phyloP scores from a whole-genome alignment of 73 alveolate species.

The Paramecium octaurelia region DNA sequence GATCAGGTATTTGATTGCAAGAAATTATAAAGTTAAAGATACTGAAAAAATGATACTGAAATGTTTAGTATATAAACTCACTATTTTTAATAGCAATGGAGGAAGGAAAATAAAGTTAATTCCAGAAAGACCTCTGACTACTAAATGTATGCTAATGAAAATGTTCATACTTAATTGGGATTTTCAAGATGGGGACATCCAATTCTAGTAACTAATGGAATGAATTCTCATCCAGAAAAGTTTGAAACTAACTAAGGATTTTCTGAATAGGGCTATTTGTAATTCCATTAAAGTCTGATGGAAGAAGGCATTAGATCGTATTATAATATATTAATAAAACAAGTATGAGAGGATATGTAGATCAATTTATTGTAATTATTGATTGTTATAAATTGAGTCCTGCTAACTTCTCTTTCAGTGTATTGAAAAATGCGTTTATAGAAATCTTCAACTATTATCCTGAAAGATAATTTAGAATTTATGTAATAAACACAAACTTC shows the following conservation, averaged over 20 bases:
- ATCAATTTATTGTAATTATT: background rate
- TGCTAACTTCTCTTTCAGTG: background rate
- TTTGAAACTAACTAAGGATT: background rate
- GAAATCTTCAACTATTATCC: background rate
- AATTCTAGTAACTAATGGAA: background rate
- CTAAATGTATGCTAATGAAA: background rate
- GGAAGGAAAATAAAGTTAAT: background rate
- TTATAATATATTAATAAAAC: background rate
- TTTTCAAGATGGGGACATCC: conserved; percentile 51
- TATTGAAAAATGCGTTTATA: background rate
- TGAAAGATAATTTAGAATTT: conserved; percentile 16
- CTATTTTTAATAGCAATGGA: background rate
- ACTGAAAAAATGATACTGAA: background rate
- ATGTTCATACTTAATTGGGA: background rate
- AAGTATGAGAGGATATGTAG: conserved; percentile 27
- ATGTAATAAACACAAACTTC: background rate
- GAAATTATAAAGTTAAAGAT: background rate
- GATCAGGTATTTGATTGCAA: conserved; percentile 1
- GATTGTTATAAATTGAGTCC: background rate
- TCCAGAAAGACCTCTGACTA: background rate
- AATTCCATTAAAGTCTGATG: background rate
- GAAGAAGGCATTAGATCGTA: conserved; percentile 18
- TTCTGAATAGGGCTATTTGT: background rate
- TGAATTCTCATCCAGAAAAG: background rate
- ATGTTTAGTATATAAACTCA: background rate